phyloP scores from a whole-genome alignment of 176 grass and related monocot species.

The Aegilops longissima region DNA sequence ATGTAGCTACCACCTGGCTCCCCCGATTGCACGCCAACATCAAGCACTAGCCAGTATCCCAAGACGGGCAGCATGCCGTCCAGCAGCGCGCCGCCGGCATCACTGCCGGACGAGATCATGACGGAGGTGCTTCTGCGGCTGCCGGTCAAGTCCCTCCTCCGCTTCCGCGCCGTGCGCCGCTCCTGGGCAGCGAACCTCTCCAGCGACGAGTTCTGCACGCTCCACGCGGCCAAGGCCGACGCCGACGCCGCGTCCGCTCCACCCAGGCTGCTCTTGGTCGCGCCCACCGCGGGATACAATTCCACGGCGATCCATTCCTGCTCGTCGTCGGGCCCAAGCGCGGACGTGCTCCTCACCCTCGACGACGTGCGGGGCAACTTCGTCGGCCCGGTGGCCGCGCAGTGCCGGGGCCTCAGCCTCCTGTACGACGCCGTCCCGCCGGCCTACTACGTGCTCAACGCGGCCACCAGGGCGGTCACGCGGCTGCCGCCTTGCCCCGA shows the following conservation, averaged over 20 bases:
- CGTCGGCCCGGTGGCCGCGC: background rate
- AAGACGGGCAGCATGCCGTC: no score
- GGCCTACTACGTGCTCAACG: background rate
- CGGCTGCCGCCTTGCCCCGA: background rate
- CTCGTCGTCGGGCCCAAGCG: background rate
- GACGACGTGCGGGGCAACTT: background rate
- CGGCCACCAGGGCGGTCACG: background rate
- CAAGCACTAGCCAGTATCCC: no score
- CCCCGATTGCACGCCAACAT: no score
- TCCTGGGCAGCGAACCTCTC: background rate
- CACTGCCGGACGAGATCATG: background rate
- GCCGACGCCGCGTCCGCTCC: background rate
- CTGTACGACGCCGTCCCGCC: background rate
- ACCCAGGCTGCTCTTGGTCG: background rate
- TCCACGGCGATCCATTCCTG: background rate
- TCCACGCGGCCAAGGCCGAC: background rate
- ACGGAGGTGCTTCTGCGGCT: background rate
- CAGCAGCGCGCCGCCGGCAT: no score
- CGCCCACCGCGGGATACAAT: background rate
- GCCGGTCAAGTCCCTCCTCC: background rate
- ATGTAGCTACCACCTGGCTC: no score
- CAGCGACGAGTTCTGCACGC: background rate
- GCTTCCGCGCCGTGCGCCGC: background rate
- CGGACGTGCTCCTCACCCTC: background rate
- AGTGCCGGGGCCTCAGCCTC: background rate